Evolutionary conservation across 2,329 filamentous ascomycete species (phyloP).

Genomic region (Aspergillus puulaauensis): DNA sequence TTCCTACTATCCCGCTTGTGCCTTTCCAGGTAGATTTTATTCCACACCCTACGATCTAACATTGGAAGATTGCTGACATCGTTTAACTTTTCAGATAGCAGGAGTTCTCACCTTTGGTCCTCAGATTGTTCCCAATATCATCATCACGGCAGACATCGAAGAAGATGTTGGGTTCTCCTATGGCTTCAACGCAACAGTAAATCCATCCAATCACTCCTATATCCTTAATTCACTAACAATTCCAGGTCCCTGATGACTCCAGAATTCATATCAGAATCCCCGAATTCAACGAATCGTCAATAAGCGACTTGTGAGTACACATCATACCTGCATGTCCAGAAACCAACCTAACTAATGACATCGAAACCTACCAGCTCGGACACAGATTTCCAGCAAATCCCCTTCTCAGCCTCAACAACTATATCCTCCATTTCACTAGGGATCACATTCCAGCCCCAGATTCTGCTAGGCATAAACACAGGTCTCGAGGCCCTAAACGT

Average conservation of each 20-base stretch:
- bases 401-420: not conserved
- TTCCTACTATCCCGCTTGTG: not conserved
- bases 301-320: slow-evolving; percentile 1
- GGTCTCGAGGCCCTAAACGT: not conserved
- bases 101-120: not conserved
- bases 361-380: not conserved
- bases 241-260: not conserved
- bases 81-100: not conserved
- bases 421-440: not conserved
- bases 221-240: not conserved
- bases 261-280: not conserved
- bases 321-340: too few species aligned
- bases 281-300: not conserved
- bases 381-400: not conserved
- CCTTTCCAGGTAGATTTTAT: not conserved
- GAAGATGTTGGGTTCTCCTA: slow-evolving; percentile 2
- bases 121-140: not conserved
- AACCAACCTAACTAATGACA: not conserved
- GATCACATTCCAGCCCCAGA: not conserved
- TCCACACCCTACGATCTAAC: not conserved
- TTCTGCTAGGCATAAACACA: not conserved
- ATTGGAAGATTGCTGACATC: not conserved
- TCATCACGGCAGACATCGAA: not conserved
- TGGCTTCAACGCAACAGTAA: slow-evolving; percentile 1
- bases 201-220: not conserved